These are phyloP conservation scores for Bolboschoenoplectus hybrid DNA, from an alignment of 202 grass and related monocot genomes.

Conservation along the genomic window DNA sequence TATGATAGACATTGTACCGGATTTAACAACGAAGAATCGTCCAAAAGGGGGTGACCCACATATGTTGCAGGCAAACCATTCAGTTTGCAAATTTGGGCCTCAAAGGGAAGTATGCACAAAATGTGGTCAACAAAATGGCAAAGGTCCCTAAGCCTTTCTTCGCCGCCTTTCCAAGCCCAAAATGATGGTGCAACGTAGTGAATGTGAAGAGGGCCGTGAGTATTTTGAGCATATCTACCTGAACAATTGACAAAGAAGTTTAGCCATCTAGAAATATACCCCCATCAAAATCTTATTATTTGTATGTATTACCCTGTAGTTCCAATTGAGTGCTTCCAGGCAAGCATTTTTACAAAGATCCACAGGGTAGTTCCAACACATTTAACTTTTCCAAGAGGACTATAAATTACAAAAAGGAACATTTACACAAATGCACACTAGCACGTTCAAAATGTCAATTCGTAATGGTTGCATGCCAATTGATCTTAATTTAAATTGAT, in stretches of 20 bases:
- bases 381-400: neutral
- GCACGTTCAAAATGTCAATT: neutral
- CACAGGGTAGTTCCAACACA: neutral
- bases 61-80: conserved; percentile 87
- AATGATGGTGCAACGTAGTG: conserved; percentile 98
- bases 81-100: conserved; percentile 76
- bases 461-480: neutral
- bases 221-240: conserved; percentile 54
- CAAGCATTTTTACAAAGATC: conserved; percentile 10
- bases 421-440: neutral
- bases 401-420: neutral
- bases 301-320: conserved; percentile 23
- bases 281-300: conserved; percentile 29
- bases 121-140: conserved; percentile 76
- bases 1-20: conserved; percentile 46
- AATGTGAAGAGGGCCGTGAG: conserved; percentile 60
- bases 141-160: conserved; percentile 70
- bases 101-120: conserved; percentile 93
- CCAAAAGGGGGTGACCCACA: conserved; percentile 87
- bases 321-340: neutral
- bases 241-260: conserved; percentile 38
- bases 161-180: conserved; percentile 97
- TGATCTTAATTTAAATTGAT: neutral
- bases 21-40: conserved; percentile 66
- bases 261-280: conserved; percentile 26